Evolutionary conservation across 108 stramenopile genomes (phyloP).

Genomic region (Pseudonitzschia delicatissima): DNA sequence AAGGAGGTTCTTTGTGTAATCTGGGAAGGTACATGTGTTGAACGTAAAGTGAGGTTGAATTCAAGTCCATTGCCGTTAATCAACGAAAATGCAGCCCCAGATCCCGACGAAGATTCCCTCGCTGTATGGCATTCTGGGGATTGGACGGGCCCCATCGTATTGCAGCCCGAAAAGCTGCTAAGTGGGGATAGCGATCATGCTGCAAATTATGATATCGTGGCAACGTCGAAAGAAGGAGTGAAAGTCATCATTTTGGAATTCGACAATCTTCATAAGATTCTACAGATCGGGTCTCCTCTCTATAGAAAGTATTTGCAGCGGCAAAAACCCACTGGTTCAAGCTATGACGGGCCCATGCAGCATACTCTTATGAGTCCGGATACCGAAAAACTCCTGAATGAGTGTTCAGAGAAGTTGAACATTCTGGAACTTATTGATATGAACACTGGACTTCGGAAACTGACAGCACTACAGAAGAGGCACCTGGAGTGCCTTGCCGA

Average conservation of each 20-base stretch:
- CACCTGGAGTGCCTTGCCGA: slow-evolving; percentile 82
- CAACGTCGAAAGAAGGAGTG: slow-evolving; percentile 78
- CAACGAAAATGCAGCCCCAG: neutral
- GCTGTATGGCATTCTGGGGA: slow-evolving; percentile 88
- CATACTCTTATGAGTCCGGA: neutral
- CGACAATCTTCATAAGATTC: slow-evolving; percentile 57
- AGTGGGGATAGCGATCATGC: slow-evolving; percentile 70
- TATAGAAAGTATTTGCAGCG: slow-evolving; percentile 69
- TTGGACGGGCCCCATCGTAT: slow-evolving; percentile 81
- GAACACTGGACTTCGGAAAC: slow-evolving; percentile 79
- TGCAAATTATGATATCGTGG: slow-evolving; percentile 65
- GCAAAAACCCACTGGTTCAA: slow-evolving; percentile 40
- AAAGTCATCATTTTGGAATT: slow-evolving; percentile 85
- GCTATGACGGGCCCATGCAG: slow-evolving; percentile 10
- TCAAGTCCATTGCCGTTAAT: neutral
- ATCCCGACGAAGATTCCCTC: neutral
- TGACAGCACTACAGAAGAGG: slow-evolving; percentile 82
- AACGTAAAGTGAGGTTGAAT: slow-evolving; percentile 34
- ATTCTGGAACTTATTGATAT: slow-evolving; percentile 69
- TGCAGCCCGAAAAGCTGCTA: slow-evolving; percentile 76
- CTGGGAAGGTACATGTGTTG: slow-evolving; percentile 87
- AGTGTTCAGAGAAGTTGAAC: slow-evolving; percentile 58
- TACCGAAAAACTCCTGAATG: slow-evolving; percentile 33
- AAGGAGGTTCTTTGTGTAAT: slow-evolving; percentile 65
- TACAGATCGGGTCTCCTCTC: slow-evolving; percentile 68